Conservation (phyloP, 2,329 filamentous ascomycete genomes). For the Exophiala alcalophila region DNA sequence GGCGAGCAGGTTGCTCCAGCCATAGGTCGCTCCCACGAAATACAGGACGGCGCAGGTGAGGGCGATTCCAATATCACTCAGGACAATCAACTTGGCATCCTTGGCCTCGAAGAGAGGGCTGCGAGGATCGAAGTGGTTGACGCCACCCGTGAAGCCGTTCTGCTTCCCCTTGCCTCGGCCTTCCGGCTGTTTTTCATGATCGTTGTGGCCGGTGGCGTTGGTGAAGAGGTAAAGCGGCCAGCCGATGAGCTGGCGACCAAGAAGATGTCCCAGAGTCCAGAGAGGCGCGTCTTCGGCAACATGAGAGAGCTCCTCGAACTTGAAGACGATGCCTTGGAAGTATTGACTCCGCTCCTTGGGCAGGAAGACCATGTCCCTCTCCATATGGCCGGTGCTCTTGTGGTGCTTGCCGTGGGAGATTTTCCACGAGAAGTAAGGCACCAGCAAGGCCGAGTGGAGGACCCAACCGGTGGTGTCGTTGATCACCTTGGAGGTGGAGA, state of each 20-base stretch:
- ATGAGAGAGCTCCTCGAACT: conserved; percentile 80
- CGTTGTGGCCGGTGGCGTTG: conserved; percentile 96
- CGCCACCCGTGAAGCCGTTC: conserved; percentile 75
- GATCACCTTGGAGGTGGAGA: conserved; percentile 84
- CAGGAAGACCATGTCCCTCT: conserved; percentile 99
- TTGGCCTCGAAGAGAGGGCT: conserved; percentile 90
- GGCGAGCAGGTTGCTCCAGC: conserved; percentile 80
- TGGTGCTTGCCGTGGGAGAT: conserved; percentile 99
- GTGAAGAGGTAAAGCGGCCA: conserved; percentile 89
- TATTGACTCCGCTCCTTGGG: conserved; percentile 84
- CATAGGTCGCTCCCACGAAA: conserved; percentile 71
- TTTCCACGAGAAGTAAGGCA: conserved; percentile 99
- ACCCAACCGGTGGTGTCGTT: conserved; percentile 94
- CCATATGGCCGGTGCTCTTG: conserved; percentile 96
- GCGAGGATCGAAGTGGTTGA: conserved; percentile 90
- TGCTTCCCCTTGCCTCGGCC: conserved; percentile 89
- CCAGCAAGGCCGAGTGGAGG: conserved; percentile 80
- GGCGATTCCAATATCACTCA: conserved; percentile 79
- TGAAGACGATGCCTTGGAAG: conserved; percentile 68
- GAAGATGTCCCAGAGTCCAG: conserved; percentile 67
- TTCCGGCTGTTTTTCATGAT: conserved; percentile 85
- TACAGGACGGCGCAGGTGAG: conserved; percentile 62
- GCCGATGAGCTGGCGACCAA: conserved; percentile 83
- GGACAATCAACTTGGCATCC: conserved; percentile 79
- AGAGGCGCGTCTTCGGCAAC: conserved; percentile 93